Evolutionary conservation across 164 flowering plant species (phyloP).

Genomic region (Aristolochia californica): DNA sequence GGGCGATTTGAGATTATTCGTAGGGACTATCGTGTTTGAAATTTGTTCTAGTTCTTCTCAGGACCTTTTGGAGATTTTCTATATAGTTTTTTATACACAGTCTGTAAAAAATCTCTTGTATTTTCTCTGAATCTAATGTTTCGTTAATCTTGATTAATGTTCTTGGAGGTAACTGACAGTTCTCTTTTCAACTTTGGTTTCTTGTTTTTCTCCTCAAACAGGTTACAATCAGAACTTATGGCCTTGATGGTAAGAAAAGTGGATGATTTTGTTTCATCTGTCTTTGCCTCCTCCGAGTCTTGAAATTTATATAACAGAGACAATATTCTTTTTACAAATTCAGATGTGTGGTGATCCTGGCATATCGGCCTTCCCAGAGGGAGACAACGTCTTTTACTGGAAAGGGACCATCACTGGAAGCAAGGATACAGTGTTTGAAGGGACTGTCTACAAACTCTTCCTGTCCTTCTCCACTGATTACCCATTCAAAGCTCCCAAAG

Average conservation of each 20-base stretch:
- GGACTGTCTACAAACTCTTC: conserved; percentile 71
- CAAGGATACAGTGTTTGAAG: conserved; percentile 92
- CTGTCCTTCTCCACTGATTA: conserved; percentile 66
- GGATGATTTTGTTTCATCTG: background rate
- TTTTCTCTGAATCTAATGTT: background rate
- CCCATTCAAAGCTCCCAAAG: conserved; percentile 92
- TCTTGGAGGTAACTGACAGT: background rate
- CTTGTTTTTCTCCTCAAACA: conserved; percentile 5
- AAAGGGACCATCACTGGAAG: conserved; percentile 90
- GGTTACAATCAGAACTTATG: conserved; percentile 25
- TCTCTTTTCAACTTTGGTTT: background rate
- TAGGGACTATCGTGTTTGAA: background rate
- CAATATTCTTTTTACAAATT: background rate
- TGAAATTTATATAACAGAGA: background rate
- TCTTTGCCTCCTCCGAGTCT: background rate
- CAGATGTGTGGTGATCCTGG: conserved; percentile 87
- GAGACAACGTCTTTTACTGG: conserved; percentile 89
- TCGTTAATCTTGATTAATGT: background rate
- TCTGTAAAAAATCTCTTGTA: background rate
- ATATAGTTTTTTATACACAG: background rate
- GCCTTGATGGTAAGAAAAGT: conserved; percentile 20
- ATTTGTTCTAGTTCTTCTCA: background rate
- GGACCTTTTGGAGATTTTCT: background rate
- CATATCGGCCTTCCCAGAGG: conserved; percentile 87
- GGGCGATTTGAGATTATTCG: background rate